These are phyloP conservation scores for Penicillium goetzii DNA, from an alignment of 495 filamentous ascomycete species.

Conservation along the genomic window DNA sequence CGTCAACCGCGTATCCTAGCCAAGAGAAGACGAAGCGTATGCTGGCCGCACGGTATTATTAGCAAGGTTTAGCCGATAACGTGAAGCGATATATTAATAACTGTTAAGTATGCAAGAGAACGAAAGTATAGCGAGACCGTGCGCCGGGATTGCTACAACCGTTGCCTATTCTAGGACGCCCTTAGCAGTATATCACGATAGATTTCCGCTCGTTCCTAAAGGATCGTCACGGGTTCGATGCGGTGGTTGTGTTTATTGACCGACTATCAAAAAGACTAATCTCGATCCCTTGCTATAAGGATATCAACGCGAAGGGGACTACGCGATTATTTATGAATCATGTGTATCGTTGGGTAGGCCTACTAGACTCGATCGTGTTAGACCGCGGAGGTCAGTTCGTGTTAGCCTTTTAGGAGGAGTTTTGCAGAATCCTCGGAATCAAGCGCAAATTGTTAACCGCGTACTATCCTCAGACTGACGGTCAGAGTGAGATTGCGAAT, in stretches of 20 bases:
- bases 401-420: conserved; percentile 17
- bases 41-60: not conserved
- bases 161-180: not conserved
- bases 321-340: conserved; percentile 1
- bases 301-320: not conserved
- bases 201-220: not conserved
- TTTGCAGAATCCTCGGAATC: conserved; percentile 21
- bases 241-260: not conserved
- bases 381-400: conserved; percentile 28
- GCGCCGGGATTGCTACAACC: not conserved
- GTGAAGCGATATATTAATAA: not conserved
- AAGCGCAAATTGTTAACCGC: conserved; percentile 23
- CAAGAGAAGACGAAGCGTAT: conserved; percentile 10
- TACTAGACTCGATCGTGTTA: conserved; percentile 21
- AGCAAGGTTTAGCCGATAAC: not conserved
- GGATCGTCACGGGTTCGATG: not conserved
- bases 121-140: conserved; percentile 9
- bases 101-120: conserved; percentile 1
- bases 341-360: conserved; percentile 5
- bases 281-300: conserved; percentile 2
- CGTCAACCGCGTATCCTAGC: no score
- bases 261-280: conserved; percentile 8
- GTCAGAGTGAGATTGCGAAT: conserved; percentile 13
- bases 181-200: conserved; percentile 5
- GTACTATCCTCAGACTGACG: conserved; percentile 26